A percentile compares a stretch with the other conserved stretches of the same genome.
Evolutionary conservation across 1,284 basidiomycete species (phyloP).

Genomic region (Fomitopsis pinicola): DNA sequence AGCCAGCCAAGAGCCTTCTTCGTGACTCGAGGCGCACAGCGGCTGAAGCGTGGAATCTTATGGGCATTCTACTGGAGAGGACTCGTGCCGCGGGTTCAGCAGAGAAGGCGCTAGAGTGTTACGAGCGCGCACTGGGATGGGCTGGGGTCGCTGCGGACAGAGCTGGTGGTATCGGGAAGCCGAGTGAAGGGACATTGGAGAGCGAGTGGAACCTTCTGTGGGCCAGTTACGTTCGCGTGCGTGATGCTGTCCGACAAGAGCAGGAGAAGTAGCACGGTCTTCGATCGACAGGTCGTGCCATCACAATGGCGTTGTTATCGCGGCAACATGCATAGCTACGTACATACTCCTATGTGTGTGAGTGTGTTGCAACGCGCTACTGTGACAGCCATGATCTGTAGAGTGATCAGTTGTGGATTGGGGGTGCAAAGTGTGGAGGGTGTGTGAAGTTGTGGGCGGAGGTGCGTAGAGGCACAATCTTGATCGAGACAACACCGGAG

Average conservation of each 20-base stretch:
- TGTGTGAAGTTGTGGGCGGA: not conserved
- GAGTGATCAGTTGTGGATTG: not conserved
- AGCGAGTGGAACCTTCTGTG: conserved; percentile 53
- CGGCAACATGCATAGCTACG: too few species aligned
- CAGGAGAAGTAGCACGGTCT: not conserved
- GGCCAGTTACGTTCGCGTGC: conserved; percentile 43
- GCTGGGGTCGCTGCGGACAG: conserved; percentile 43
- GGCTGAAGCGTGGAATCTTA: conserved; percentile 63
- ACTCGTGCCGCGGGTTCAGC: conserved; percentile 29
- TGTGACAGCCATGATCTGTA: not conserved
- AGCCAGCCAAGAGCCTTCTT: conserved; percentile 55
- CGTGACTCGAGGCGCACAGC: conserved; percentile 68
- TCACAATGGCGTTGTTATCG: too few species aligned
- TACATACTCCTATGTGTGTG: too few species aligned
- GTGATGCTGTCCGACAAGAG: conserved; percentile 22
- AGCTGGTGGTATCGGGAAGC: conserved; percentile 31
- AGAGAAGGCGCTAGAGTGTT: conserved; percentile 46
- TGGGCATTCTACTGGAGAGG: conserved; percentile 43
- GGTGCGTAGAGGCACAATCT: conserved; percentile 2
- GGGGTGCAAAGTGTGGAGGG: not conserved
- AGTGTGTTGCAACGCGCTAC: too few species aligned
- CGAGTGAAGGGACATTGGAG: conserved; percentile 49
- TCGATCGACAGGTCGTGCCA: too few species aligned
- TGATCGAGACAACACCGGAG: conserved; percentile 1
- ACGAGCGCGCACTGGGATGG: conserved; percentile 61